Evolutionary conservation across 768 basidiomycete species (phyloP).

Genomic region (Suillus luteus): DNA sequence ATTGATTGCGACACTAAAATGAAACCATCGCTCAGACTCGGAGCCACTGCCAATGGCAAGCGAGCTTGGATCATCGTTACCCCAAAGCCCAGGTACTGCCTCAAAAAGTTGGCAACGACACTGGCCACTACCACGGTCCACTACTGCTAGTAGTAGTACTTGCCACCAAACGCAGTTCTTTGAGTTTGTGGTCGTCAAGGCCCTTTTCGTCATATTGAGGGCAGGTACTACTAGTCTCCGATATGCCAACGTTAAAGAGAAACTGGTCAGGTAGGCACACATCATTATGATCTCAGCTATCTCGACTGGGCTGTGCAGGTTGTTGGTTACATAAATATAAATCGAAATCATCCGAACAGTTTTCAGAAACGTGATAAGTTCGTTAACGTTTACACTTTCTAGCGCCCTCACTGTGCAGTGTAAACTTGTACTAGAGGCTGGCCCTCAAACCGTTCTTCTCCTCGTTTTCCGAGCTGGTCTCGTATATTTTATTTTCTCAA

Average conservation of each 20-base stretch:
- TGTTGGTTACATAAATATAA: background rate
- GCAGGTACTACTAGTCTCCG: background rate
- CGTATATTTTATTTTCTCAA: slow-evolving; percentile 10
- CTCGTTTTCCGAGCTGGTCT: slow-evolving; percentile 28
- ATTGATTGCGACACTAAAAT: background rate
- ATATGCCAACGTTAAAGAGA: background rate
- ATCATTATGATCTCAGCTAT: background rate
- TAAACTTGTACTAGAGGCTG: slow-evolving; percentile 13
- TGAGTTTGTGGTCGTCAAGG: background rate
- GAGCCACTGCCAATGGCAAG: background rate
- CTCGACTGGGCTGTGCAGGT: slow-evolving; percentile 2
- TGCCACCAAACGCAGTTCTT: background rate
- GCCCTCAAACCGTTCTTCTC: slow-evolving; percentile 12
- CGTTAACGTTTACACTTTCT: no score
- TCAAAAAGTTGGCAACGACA: background rate
- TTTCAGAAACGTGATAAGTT: background rate
- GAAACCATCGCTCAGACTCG: background rate
- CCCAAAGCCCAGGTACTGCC: background rate
- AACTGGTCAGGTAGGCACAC: background rate
- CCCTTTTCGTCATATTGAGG: background rate
- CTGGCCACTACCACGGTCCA: background rate
- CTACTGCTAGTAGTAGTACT: background rate
- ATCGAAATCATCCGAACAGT: background rate
- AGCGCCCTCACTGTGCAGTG: background rate
- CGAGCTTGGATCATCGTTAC: background rate